Evolutionary conservation across 2,329 filamentous ascomycete genomes (phyloP).

Genomic region (Acephala macrosclerotiorum): DNA sequence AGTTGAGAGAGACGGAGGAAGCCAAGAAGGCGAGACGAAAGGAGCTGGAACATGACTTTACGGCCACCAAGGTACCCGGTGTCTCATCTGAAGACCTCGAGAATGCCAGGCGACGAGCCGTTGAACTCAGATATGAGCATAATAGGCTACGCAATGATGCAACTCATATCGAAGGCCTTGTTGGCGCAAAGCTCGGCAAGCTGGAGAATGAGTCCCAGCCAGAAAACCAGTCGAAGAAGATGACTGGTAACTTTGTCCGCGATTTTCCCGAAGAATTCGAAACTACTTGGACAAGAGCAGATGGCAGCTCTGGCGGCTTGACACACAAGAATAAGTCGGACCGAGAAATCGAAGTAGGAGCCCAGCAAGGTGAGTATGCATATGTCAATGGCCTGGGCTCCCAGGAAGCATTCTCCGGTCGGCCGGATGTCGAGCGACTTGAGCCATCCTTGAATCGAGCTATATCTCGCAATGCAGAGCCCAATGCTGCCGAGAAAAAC

Average conservation of each 20-base stretch:
- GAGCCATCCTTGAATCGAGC: conserved; percentile 3
- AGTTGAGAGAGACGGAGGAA: conserved; percentile 24
- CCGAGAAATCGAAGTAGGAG: conserved; percentile 28
- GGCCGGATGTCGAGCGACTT: background rate
- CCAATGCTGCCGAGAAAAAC: background rate
- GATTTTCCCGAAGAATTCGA: conserved; percentile 62
- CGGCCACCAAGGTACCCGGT: conserved; percentile 17
- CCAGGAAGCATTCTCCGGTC: background rate
- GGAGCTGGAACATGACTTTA: conserved; percentile 39
- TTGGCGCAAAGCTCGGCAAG: conserved; percentile 30
- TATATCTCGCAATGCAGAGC: background rate
- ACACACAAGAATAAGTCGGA: conserved; percentile 29
- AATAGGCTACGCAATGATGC: conserved; percentile 35
- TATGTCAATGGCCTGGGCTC: background rate
- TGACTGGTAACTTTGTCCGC: conserved; percentile 57
- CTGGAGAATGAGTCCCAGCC: conserved; percentile 21
- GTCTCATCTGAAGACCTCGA: conserved; percentile 22
- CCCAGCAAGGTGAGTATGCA: conserved; percentile 23
- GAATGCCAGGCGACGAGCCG: conserved; percentile 29
- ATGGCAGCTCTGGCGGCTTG: conserved; percentile 27
- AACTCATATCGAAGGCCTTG: conserved; percentile 28
- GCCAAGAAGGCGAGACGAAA: conserved; percentile 39
- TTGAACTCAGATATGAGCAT: conserved; percentile 35
- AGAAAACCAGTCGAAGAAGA: conserved; percentile 19
- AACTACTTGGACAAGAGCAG: conserved; percentile 48